These are phyloP conservation scores for Phytophthora litchii DNA, from an alignment of 352 stramenopile genomes.

Conservation along the genomic window DNA sequence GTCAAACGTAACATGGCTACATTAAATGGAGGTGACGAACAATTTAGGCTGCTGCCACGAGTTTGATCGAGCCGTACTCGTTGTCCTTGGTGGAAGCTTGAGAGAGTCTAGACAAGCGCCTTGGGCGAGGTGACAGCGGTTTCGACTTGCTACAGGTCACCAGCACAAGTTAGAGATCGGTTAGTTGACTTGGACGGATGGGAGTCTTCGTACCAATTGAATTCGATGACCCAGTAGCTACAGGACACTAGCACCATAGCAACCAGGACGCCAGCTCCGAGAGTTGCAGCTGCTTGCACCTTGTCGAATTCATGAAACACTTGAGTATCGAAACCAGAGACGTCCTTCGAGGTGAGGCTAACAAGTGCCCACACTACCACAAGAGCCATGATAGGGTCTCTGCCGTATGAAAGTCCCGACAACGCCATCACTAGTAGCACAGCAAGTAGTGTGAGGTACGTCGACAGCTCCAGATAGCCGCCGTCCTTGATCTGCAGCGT, in stretches of 20 bases:
- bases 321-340: conserved; percentile 22
- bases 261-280: conserved; percentile 41
- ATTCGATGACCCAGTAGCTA: conserved; percentile 31
- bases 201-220: conserved; percentile 32
- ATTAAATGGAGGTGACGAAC: background rate
- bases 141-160: conserved; percentile 21
- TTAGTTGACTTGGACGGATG: conserved; percentile 15
- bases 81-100: conserved; percentile 27
- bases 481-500: conserved; percentile 44
- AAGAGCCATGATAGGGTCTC: conserved; percentile 60
- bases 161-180: conserved; percentile 20
- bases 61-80: conserved; percentile 38
- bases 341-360: conserved; percentile 51
- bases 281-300: conserved; percentile 47
- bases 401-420: conserved; percentile 49
- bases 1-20: conserved; percentile 28
- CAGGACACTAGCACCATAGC: conserved; percentile 39
- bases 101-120: conserved; percentile 29
- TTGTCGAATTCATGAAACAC: conserved; percentile 38
- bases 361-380: conserved; percentile 59
- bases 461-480: conserved; percentile 44
- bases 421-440: conserved; percentile 49
- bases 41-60: conserved; percentile 23
- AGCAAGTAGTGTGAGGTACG: conserved; percentile 54
- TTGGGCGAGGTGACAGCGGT: conserved; percentile 5